phyloP scores from a whole-genome alignment of 805 yeast species.

The Pichia eremophila region DNA sequence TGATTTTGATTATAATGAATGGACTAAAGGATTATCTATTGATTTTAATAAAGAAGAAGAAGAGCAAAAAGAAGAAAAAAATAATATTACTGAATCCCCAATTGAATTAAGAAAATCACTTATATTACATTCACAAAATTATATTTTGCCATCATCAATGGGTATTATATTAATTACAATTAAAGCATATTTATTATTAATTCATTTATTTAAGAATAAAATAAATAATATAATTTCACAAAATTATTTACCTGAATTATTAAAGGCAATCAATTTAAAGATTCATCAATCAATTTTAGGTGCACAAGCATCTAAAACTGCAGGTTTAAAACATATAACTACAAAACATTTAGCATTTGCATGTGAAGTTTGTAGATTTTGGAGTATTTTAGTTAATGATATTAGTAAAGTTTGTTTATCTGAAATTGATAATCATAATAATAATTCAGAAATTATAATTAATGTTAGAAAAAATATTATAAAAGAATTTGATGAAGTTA shows the following conservation, averaged over 20 bases:
- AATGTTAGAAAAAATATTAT: conserved; percentile 19
- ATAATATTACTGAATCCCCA: neutral
- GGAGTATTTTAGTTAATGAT: conserved; percentile 24
- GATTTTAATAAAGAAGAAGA: conserved; percentile 11
- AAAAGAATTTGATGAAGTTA: conserved; percentile 31
- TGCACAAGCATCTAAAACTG: conserved; percentile 68
- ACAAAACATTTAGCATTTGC: conserved; percentile 63
- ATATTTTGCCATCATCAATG: conserved; percentile 47
- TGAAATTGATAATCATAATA: conserved; percentile 12
- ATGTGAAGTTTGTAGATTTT: conserved; percentile 50
- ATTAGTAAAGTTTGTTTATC: conserved; percentile 17
- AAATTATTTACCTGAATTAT: conserved; percentile 26
- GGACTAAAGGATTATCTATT: conserved; percentile 33
- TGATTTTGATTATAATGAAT: conserved; percentile 33
- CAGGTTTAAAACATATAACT: conserved; percentile 65
- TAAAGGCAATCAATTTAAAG: conserved; percentile 44
- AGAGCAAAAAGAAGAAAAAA: conserved; percentile 1
- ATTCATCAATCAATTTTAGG: conserved; percentile 54
- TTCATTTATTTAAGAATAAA: conserved; percentile 3
- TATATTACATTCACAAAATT: conserved; percentile 44
- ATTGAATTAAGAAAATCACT: conserved; percentile 22
- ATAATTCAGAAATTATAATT: conserved; percentile 15
- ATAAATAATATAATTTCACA: conserved; percentile 29
- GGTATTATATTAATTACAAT: conserved; percentile 31
- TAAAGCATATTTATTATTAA: conserved; percentile 45